Evolutionary conservation across 768 basidiomycete genomes (phyloP).

Genomic region (Lactarius tabidus): DNA sequence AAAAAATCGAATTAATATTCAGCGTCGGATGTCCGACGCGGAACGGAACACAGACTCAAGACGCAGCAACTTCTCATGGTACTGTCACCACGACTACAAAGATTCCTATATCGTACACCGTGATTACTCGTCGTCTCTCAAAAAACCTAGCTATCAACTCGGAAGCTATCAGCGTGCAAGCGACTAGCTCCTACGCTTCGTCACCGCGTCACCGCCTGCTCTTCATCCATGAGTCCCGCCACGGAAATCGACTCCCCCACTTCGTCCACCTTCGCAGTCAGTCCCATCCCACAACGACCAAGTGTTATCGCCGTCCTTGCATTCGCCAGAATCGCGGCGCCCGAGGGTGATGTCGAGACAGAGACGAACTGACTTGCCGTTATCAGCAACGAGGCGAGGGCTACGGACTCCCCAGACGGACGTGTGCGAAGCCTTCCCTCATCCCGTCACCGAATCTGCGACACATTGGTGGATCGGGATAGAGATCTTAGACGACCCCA

Average conservation of each 20-base stretch:
- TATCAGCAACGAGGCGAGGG: conserved; percentile 35
- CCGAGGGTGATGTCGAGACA: too few species aligned
- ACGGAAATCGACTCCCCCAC: conserved; percentile 36
- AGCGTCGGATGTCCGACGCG: too few species aligned
- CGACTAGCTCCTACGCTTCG: conserved; percentile 22
- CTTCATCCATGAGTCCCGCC: conserved; percentile 36
- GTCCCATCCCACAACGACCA: conserved; percentile 35
- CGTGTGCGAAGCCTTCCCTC: conserved; percentile 56
- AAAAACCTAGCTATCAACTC: too few species aligned
- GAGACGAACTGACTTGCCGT: conserved; percentile 29
- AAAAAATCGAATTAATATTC: too few species aligned
- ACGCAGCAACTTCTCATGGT: too few species aligned
- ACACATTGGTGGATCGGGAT: conserved; percentile 59
- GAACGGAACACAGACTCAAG: too few species aligned
- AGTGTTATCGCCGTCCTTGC: too few species aligned
- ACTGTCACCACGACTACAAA: too few species aligned
- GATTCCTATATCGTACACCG: too few species aligned
- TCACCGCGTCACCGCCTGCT: conserved; percentile 30
- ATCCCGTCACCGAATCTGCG: conserved; percentile 50
- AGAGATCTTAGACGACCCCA: conserved; percentile 39
- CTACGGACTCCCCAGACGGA: conserved; percentile 55
- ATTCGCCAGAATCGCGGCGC: too few species aligned
- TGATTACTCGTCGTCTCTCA: too few species aligned
- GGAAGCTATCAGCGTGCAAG: too few species aligned
- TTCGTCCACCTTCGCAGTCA: conserved; percentile 33